Conservation (phyloP, 2,329 filamentous ascomycete genomes). For the Fusarium euwallaceae region DNA sequence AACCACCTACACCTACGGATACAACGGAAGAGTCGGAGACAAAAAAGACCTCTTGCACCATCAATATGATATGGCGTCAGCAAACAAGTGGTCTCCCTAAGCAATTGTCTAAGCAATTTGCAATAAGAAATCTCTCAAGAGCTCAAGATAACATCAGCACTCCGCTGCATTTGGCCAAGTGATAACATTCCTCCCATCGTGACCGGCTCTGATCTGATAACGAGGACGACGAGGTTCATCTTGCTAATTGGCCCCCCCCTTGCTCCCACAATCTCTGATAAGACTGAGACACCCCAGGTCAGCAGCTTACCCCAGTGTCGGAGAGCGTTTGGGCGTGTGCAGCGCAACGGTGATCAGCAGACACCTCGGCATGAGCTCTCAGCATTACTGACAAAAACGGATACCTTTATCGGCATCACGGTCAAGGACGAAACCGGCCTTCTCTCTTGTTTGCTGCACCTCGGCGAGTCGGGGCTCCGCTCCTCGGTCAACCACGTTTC, state of each 20-base stretch:
- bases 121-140: not conserved
- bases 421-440: not conserved
- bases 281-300: slow-evolving; percentile 19
- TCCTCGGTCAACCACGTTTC: slow-evolving; percentile 21
- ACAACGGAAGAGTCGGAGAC: slow-evolving; percentile 5
- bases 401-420: slow-evolving; percentile 7
- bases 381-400: not conserved
- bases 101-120: not conserved
- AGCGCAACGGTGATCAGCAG: slow-evolving; percentile 27
- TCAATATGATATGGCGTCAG: slow-evolving; percentile 1
- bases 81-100: not conserved
- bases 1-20: not conserved
- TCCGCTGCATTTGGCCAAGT: slow-evolving; percentile 9
- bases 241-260: slow-evolving; percentile 2
- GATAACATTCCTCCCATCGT: slow-evolving; percentile 20
- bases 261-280: slow-evolving; percentile 7
- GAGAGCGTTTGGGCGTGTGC: not conserved
- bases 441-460: not conserved
- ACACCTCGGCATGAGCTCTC: slow-evolving; percentile 16
- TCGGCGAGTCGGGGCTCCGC: slow-evolving; percentile 19
- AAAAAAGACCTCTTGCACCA: slow-evolving; percentile 3
- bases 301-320: slow-evolving; percentile 27
- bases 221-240: not conserved
- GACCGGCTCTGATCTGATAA: slow-evolving; percentile 2
- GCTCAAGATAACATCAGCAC: slow-evolving; percentile 13